A percentile compares a stretch with the other conserved stretches of the same genome.
These are phyloP conservation scores for Stephania japonica DNA, from an alignment of 164 flowering plant genomes.

Conservation along the genomic window DNA sequence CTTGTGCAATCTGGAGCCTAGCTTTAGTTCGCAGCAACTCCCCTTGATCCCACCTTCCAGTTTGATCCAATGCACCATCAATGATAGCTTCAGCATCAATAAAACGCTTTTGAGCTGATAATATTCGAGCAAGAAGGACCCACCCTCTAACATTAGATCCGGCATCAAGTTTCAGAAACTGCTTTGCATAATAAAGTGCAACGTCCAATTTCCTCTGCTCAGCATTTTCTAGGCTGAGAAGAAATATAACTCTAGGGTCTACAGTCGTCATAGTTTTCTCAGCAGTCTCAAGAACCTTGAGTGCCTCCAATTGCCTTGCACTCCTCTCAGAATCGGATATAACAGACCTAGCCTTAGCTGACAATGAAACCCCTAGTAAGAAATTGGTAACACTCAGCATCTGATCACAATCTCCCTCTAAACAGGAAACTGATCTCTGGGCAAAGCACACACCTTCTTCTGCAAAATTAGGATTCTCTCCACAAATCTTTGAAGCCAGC, in stretches of 20 bases:
- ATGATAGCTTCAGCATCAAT: conserved; percentile 66
- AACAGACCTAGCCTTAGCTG: conserved; percentile 43
- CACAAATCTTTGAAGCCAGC: conserved; percentile 77
- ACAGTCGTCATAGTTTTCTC: conserved; percentile 29
- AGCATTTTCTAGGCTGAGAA: conserved; percentile 72
- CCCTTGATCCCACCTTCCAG: conserved; percentile 84
- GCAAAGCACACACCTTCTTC: conserved; percentile 64
- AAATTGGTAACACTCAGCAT: conserved; percentile 43
- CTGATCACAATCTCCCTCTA: conserved; percentile 38
- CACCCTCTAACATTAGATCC: conserved; percentile 61
- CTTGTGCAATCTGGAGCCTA: conserved; percentile 75
- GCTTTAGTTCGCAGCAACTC: conserved; percentile 68
- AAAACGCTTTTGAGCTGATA: conserved; percentile 76
- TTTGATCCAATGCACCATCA: conserved; percentile 76
- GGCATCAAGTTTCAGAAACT: conserved; percentile 53
- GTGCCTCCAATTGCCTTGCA: conserved; percentile 49
- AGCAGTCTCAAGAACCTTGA: conserved; percentile 58
- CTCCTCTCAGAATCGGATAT: conserved; percentile 51
- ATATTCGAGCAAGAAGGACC: conserved; percentile 64
- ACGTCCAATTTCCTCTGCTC: conserved; percentile 79
- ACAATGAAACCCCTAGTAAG: conserved; percentile 52
- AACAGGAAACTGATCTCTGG: conserved; percentile 26
- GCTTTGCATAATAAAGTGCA: conserved; percentile 69
- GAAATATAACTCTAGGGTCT: conserved; percentile 46
- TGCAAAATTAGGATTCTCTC: conserved; percentile 27